phyloP scores from a whole-genome alignment of 2,329 filamentous ascomycete species.

The Chrysosphaeria jannelii region DNA sequence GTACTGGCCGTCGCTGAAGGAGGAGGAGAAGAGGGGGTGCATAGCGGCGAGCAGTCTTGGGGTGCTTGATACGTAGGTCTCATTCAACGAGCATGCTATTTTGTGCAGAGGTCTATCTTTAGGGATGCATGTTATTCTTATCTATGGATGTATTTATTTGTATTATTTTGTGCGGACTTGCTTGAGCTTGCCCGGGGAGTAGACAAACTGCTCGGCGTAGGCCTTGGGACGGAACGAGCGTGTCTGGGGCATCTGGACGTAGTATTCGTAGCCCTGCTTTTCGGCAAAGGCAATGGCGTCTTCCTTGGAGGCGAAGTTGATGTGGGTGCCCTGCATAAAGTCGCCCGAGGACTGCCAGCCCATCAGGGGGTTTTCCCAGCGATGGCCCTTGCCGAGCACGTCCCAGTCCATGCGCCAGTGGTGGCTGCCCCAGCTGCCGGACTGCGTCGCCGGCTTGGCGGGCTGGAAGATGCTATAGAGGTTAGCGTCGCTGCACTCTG shows the following conservation, averaged over 20 bases:
- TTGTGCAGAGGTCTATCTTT: too few species aligned
- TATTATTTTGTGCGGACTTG: constrained; percentile 50
- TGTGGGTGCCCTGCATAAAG: constrained; percentile 73
- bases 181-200: constrained; percentile 66
- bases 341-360: constrained; percentile 95
- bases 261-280: constrained; percentile 98
- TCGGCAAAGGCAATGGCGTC: constrained; percentile 86
- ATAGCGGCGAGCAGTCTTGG: too few species aligned
- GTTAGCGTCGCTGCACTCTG: background rate
- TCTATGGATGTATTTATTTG: too few species aligned
- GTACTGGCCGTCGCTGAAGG: too few species aligned
- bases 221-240: constrained; percentile 70
- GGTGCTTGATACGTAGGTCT: too few species aligned
- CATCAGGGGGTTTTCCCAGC: constrained; percentile 97
- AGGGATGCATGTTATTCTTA: too few species aligned
- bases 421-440: constrained; percentile 55
- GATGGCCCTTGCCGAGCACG: constrained; percentile 63
- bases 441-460: constrained; percentile 85
- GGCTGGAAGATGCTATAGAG: constrained; percentile 62
- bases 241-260: constrained; percentile 85
- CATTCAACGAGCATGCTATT: too few species aligned
- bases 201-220: constrained; percentile 89
- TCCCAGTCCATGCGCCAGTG: constrained; percentile 99
- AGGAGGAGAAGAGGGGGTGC: too few species aligned
- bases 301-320: constrained; percentile 80